phyloP scores from a whole-genome alignment of 73 alveolate genomes.

The Blepharisma stoltei region DNA sequence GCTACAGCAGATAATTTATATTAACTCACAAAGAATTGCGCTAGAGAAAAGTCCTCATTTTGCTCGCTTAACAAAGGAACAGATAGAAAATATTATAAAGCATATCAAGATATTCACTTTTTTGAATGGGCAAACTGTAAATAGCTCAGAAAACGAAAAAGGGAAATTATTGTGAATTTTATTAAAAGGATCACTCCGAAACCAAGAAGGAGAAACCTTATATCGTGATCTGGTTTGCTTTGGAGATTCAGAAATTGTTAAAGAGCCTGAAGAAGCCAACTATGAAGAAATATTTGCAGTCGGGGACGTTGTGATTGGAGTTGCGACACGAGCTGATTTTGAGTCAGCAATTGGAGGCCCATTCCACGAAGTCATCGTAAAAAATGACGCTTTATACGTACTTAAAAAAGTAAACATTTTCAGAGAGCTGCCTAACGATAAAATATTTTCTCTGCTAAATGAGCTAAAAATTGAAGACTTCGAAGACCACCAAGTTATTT shows the following conservation, averaged over 20 bases:
- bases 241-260: neutral
- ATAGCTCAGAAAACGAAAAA: neutral
- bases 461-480: conserved; percentile 44
- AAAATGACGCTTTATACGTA: conserved; percentile 30
- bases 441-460: conserved; percentile 36
- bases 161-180: neutral
- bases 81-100: neutral
- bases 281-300: no score
- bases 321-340: neutral
- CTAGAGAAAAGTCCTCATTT: conserved; percentile 1
- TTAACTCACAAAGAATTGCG: conserved; percentile 3
- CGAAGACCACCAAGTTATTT: conserved; percentile 51
- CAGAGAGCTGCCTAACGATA: conserved; percentile 39
- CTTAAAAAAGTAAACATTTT: conserved; percentile 42
- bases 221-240: neutral
- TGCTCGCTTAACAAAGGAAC: neutral
- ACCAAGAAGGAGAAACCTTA: neutral
- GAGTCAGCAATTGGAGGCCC: conserved; percentile 30
- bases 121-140: neutral
- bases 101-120: neutral
- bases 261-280: no score
- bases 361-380: conserved; percentile 29
- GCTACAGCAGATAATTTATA: conserved; percentile 9
- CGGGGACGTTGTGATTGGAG: neutral
- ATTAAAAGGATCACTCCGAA: neutral